Percentiles rank a stretch among this genome's conserved stretches.
Conservation (phyloP, 192 early-diverging fungal species). For the Entomortierella lignicola region DNA sequence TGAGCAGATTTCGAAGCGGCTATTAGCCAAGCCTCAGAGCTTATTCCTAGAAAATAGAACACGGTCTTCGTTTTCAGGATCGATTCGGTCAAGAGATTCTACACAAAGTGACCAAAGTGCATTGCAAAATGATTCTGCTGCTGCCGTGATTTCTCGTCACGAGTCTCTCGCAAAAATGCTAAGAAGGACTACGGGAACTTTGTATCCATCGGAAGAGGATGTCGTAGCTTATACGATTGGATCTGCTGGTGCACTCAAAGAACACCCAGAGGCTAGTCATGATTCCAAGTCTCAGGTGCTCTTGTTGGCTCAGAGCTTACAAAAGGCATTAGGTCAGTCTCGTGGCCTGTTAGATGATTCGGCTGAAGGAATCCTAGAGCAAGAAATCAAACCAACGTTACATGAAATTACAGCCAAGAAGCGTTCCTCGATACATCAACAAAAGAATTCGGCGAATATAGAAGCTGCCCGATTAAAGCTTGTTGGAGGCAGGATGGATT, state of each 20-base stretch:
- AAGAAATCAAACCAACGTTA: neutral
- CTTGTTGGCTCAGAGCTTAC: constrained; percentile 12
- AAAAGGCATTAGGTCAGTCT: constrained; percentile 6
- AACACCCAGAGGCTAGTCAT: neutral
- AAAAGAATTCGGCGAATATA: constrained; percentile 4
- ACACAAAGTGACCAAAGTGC: neutral
- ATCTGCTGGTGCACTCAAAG: neutral
- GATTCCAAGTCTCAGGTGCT: constrained; percentile 4
- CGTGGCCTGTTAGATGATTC: neutral
- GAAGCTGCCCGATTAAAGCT: constrained; percentile 12
- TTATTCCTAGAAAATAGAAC: constrained; percentile 35
- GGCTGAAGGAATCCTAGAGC: too few relatives aligned
- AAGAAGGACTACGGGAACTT: neutral
- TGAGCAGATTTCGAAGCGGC: neutral
- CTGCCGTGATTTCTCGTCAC: neutral
- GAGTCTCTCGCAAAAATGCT: neutral
- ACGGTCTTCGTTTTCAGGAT: constrained; percentile 9
- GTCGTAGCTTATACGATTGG: neutral
- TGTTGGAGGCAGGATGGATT: neutral
- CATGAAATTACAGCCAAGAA: constrained; percentile 33
- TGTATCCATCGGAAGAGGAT: neutral
- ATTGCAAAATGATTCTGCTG: neutral
- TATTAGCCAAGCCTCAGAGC: constrained; percentile 7
- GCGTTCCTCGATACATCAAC: constrained; percentile 4
- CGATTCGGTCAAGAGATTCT: neutral